Evolutionary conservation across 73 alveolate species (phyloP).

Genomic region (Strombidium stylifer): DNA sequence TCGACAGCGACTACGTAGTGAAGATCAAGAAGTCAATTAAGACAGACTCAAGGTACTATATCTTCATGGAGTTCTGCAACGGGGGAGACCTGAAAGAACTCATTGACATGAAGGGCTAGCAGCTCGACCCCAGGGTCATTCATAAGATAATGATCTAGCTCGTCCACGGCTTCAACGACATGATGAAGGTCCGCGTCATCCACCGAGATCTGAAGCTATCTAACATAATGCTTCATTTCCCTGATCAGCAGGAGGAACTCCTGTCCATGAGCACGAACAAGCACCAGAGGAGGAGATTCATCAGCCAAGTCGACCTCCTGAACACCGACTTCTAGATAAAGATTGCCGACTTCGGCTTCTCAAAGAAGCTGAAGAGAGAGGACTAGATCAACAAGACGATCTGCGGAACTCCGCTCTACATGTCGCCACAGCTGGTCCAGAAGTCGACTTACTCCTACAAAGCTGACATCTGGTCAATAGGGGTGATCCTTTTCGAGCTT

Average conservation of each 20-base stretch:
- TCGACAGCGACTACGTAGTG: slow-evolving; percentile 48
- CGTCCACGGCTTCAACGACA: slow-evolving; percentile 68
- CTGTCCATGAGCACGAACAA: background rate
- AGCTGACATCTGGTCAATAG: slow-evolving; percentile 49
- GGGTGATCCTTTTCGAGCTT: slow-evolving; percentile 26
- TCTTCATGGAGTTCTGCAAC: slow-evolving; percentile 89
- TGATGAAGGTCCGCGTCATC: slow-evolving; percentile 56
- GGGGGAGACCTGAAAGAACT: slow-evolving; percentile 86
- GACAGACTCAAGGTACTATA: slow-evolving; percentile 75
- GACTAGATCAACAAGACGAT: slow-evolving; percentile 72
- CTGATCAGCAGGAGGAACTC: slow-evolving; percentile 37
- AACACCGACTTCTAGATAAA: slow-evolving; percentile 56
- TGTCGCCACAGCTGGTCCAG: slow-evolving; percentile 93
- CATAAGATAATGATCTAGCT: slow-evolving; percentile 63
- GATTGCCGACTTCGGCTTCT: slow-evolving; percentile 95
- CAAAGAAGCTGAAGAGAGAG: slow-evolving; percentile 64
- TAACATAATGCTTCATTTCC: slow-evolving; percentile 75
- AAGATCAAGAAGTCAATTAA: slow-evolving; percentile 23
- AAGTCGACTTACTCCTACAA: slow-evolving; percentile 60
- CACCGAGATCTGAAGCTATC: slow-evolving; percentile 88
- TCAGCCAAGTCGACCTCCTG: slow-evolving; percentile 13
- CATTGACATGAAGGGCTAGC: slow-evolving; percentile 22
- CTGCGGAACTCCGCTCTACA: slow-evolving; percentile 95
- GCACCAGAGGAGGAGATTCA: background rate
- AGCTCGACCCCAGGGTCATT: slow-evolving; percentile 58